These are phyloP conservation scores for Pisolithus albus DNA, from an alignment of 768 basidiomycete species.

Conservation along the genomic window DNA sequence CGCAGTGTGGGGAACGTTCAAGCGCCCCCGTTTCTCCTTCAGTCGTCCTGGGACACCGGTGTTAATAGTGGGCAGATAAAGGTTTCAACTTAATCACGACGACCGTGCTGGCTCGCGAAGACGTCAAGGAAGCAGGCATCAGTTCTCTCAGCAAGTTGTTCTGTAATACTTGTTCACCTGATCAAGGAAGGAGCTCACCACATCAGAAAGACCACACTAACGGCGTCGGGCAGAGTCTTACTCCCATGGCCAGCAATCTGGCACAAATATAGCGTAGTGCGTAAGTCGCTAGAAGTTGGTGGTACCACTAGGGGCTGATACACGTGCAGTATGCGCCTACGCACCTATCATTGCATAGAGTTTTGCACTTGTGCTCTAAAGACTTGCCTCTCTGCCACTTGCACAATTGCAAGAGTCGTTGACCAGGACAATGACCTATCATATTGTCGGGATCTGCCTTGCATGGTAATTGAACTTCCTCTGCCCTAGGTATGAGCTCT, in stretches of 20 bases:
- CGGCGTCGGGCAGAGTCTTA: constrained; percentile 21
- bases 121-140: constrained; percentile 62
- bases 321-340: not conserved
- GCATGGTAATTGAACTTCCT: constrained; percentile 70
- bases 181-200: constrained; percentile 6
- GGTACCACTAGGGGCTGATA: not conserved
- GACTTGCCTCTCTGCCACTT: constrained; percentile 60
- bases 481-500: constrained; percentile 66
- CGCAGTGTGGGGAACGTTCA: constrained; percentile 50
- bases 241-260: constrained; percentile 70
- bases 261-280: not conserved
- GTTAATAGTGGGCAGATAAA: constrained; percentile 34
- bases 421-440: not conserved
- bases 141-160: constrained; percentile 61
- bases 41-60: constrained; percentile 75
- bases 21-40: constrained; percentile 55
- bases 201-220: not conserved
- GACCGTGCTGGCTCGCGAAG: constrained; percentile 45
- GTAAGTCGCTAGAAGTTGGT: too few species aligned
- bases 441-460: constrained; percentile 44
- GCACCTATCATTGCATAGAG: constrained; percentile 47
- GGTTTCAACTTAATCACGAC: constrained; percentile 1
- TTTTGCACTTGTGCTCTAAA: constrained; percentile 80
- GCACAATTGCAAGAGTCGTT: constrained; percentile 5
- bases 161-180: constrained; percentile 70